A percentile compares a stretch with the other conserved stretches of the same genome.
phyloP scores from a whole-genome alignment of 345 rosid species.

The Pugionium cornutum region DNA sequence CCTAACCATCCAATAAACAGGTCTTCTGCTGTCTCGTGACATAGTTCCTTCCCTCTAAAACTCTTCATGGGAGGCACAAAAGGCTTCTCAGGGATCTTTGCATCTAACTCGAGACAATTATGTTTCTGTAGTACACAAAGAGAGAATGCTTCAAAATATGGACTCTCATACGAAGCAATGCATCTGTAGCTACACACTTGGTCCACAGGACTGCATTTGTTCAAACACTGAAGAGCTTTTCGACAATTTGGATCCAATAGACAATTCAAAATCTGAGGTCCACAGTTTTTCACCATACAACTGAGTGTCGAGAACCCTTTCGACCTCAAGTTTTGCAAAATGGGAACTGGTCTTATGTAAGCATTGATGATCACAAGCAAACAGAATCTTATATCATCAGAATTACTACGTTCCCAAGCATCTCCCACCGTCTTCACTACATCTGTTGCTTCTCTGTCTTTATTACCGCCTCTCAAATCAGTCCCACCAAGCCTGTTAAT shows the following conservation, averaged over 20 bases:
- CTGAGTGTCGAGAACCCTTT: constrained; percentile 83
- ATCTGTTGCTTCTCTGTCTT: constrained; percentile 49
- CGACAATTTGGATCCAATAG: constrained; percentile 83
- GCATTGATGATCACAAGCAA: constrained; percentile 80
- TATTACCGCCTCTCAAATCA: constrained; percentile 38
- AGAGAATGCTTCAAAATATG: constrained; percentile 80
- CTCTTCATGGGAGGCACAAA: constrained; percentile 62
- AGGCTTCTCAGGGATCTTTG: constrained; percentile 73
- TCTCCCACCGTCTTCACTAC: constrained; percentile 66
- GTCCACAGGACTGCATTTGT: constrained; percentile 85
- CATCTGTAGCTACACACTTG: constrained; percentile 92
- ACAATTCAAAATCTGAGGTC: constrained; percentile 80
- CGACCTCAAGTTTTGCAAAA: constrained; percentile 77
- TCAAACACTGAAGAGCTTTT: constrained; percentile 91
- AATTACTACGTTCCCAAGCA: constrained; percentile 81
- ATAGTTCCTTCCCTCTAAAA: constrained; percentile 61
- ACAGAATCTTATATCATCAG: constrained; percentile 89
- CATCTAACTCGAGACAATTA: constrained; percentile 79
- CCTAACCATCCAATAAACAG: constrained; percentile 93
- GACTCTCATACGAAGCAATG: constrained; percentile 94
- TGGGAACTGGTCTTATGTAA: constrained; percentile 73
- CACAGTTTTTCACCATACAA: constrained; percentile 87
- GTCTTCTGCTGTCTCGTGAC: constrained; percentile 77
- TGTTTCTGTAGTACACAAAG: constrained; percentile 83
- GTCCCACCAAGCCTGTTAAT: constrained; percentile 64